phyloP scores from a whole-genome alignment of 1,284 basidiomycete genomes.

The Leccinum solheimii region DNA sequence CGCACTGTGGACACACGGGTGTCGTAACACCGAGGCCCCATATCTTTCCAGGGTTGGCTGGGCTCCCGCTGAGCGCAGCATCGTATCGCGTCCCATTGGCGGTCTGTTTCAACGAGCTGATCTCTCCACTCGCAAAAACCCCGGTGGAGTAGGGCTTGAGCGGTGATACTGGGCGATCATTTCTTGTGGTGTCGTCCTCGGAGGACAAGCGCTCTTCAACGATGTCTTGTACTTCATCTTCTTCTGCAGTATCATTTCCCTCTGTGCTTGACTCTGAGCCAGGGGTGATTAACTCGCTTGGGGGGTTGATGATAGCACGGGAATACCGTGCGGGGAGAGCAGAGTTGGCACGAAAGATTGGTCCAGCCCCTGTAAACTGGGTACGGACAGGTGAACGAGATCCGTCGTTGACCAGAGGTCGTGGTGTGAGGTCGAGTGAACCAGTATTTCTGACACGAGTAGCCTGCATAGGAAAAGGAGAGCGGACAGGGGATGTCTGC shows the following conservation, averaged over 20 bases:
- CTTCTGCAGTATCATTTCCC: conserved; percentile 29
- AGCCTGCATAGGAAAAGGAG: conserved; percentile 24
- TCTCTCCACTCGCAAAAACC: conserved; percentile 8
- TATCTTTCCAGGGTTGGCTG: conserved; percentile 35
- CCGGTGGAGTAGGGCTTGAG: conserved; percentile 32
- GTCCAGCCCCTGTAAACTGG: conserved; percentile 31
- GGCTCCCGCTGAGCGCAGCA: conserved; percentile 39
- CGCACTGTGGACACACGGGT: conserved; percentile 57
- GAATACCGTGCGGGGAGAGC: conserved; percentile 35
- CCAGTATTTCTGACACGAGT: conserved; percentile 19
- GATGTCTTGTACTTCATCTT: conserved; percentile 28
- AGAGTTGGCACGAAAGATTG: conserved; percentile 31
- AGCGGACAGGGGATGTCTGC: conserved; percentile 27
- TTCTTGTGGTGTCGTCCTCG: conserved; percentile 36
- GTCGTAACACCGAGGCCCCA: conserved; percentile 45
- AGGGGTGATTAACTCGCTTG: conserved; percentile 13
- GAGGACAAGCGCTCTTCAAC: conserved; percentile 26
- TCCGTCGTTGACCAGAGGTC: conserved; percentile 14
- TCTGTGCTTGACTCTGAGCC: conserved; percentile 15
- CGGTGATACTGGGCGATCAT: conserved; percentile 24
- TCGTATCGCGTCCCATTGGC: conserved; percentile 55
- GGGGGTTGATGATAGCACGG: conserved; percentile 21
- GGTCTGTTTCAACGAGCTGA: conserved; percentile 39
- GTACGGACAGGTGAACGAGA: conserved; percentile 36
- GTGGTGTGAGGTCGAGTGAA: conserved; percentile 33